phyloP scores from a whole-genome alignment of 345 rosid genomes.

The Gossypioides kirkii region DNA sequence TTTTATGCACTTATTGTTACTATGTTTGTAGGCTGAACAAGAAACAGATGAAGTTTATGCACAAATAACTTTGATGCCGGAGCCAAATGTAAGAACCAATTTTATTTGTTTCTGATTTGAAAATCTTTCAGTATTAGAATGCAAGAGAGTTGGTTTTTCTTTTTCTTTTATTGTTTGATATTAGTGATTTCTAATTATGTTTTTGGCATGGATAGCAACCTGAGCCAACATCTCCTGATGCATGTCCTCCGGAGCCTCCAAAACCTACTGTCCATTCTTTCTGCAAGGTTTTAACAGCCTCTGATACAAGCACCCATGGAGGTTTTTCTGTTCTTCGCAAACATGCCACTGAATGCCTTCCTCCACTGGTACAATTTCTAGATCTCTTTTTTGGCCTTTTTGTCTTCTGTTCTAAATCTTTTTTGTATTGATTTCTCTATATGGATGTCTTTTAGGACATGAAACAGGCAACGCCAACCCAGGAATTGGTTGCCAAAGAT shows the following conservation, averaged over 20 bases:
- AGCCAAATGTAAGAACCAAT: slow-evolving; percentile 42
- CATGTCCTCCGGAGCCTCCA: slow-evolving; percentile 34
- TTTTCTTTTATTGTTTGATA: slow-evolving; percentile 6
- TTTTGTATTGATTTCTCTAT: slow-evolving; percentile 1
- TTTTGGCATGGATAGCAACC: slow-evolving; percentile 36
- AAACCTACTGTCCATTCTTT: slow-evolving; percentile 61
- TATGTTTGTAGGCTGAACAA: slow-evolving; percentile 69
- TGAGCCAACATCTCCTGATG: slow-evolving; percentile 54
- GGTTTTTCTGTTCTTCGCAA: slow-evolving; percentile 90
- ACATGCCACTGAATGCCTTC: slow-evolving; percentile 92
- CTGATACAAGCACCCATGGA: slow-evolving; percentile 98
- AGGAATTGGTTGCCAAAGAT: slow-evolving; percentile 88
- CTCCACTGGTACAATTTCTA: slow-evolving; percentile 57
- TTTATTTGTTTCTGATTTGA: slow-evolving; percentile 12
- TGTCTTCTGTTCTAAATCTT: not conserved
- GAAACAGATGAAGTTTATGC: slow-evolving; percentile 98
- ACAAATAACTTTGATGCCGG: slow-evolving; percentile 76
- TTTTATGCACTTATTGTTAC: slow-evolving; percentile 1
- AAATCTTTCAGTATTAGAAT: not conserved
- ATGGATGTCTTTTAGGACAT: slow-evolving; percentile 54
- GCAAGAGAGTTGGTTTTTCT: not conserved
- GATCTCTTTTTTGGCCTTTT: not conserved
- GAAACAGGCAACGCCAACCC: slow-evolving; percentile 83
- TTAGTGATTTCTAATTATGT: not conserved
- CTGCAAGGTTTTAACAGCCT: slow-evolving; percentile 87